Evolutionary conservation across 345 rosid species (phyloP).

Genomic region (Eucalyptus polybractea): DNA sequence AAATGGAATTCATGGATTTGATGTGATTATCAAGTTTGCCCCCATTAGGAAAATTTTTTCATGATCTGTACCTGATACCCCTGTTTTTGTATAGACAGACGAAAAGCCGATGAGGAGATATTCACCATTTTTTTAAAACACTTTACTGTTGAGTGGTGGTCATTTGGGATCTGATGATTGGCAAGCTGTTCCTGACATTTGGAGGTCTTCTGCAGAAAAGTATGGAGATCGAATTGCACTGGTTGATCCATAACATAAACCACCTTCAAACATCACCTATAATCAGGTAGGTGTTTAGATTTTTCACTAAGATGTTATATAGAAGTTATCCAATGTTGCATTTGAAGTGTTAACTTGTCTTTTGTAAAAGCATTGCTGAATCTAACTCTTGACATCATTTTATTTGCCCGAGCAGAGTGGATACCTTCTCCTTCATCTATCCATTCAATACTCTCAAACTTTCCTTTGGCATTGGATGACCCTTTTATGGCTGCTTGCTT

Average conservation of each 20-base stretch:
- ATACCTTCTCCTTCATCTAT: background rate
- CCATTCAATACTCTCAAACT: background rate
- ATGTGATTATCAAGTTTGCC: no score
- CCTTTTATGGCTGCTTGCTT: background rate
- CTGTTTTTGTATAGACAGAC: slow-evolving; percentile 8
- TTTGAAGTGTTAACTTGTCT: background rate
- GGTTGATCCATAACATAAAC: slow-evolving; percentile 69
- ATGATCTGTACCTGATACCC: background rate
- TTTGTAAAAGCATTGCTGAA: background rate
- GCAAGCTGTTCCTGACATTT: slow-evolving; percentile 75
- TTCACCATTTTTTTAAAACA: slow-evolving; percentile 42
- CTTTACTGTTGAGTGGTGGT: slow-evolving; percentile 5
- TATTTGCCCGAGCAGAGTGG: background rate
- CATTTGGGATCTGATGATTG: slow-evolving; percentile 29
- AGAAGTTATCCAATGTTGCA: background rate
- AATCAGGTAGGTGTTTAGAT: slow-evolving; percentile 30
- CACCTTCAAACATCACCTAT: slow-evolving; percentile 61
- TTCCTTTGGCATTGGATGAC: background rate
- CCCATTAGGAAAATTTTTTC: background rate
- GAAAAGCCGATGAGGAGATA: slow-evolving; percentile 29
- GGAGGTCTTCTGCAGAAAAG: slow-evolving; percentile 71
- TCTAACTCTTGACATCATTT: background rate
- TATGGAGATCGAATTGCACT: slow-evolving; percentile 53
- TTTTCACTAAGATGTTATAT: background rate
- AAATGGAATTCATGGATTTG: no score